Percentiles rank a stretch among this genome's conserved stretches.
Evolutionary conservation across 2,329 filamentous ascomycete species (phyloP).

Genomic region (Epichloe glyceriae): DNA sequence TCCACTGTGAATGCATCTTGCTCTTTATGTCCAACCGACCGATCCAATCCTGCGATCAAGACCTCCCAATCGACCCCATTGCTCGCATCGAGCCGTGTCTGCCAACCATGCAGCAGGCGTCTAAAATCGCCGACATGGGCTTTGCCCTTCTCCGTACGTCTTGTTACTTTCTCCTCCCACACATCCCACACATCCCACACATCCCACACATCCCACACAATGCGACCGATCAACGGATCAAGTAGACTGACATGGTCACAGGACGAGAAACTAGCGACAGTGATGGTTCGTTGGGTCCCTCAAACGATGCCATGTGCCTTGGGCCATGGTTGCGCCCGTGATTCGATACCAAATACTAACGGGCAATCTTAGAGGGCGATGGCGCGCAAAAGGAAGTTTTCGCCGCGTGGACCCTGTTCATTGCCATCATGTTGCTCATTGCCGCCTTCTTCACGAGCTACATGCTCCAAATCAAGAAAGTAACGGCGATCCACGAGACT

Average conservation of each 20-base stretch:
- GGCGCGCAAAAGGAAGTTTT: slow-evolving; percentile 87
- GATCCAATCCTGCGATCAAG: neutral
- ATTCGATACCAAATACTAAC: slow-evolving; percentile 2
- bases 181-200: too few relatives aligned
- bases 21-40: neutral
- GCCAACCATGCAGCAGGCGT: slow-evolving; percentile 13
- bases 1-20: neutral
- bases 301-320: neutral
- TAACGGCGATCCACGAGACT: slow-evolving; percentile 95
- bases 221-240: neutral
- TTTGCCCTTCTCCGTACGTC: slow-evolving; percentile 20
- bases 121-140: slow-evolving; percentile 17
- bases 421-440: slow-evolving; percentile 87
- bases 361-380: slow-evolving; percentile 46
- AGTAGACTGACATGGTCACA: slow-evolving; percentile 1
- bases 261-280: slow-evolving; percentile 18
- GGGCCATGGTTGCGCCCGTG: slow-evolving; percentile 2
- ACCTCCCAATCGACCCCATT: neutral
- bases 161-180: neutral
- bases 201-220: too few relatives aligned
- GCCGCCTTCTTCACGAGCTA: slow-evolving; percentile 94
- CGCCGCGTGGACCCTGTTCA: slow-evolving; percentile 94
- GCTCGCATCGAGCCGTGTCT: neutral
- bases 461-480: slow-evolving; percentile 88
- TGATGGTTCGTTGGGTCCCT: slow-evolving; percentile 17